A percentile compares a stretch with the other conserved stretches of the same genome.
Conservation (phyloP, 148 eudicot species). For the Rhododendron ferrugineum region DNA sequence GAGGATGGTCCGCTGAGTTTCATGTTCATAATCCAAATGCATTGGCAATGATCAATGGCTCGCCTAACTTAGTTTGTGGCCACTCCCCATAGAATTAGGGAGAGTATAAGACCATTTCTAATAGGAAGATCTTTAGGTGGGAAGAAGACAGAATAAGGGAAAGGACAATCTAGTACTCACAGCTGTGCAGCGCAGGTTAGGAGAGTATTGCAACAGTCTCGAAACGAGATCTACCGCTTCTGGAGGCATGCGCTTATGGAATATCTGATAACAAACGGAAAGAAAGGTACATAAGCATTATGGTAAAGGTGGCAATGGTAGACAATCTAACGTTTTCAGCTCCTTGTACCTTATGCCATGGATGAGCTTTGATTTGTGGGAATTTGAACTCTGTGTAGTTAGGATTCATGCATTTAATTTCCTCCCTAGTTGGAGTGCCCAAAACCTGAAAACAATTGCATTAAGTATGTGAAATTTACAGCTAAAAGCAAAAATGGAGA, state of each 20-base stretch:
- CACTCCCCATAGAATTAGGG: background rate
- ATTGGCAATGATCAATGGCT: background rate
- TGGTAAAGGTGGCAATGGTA: background rate
- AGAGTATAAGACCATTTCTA: background rate
- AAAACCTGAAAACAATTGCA: constrained; percentile 42
- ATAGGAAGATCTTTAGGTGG: background rate
- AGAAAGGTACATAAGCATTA: background rate
- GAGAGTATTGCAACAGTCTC: constrained; percentile 85
- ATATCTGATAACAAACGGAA: constrained; percentile 42
- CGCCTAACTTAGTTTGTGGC: background rate
- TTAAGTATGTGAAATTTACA: background rate
- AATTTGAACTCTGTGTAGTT: constrained; percentile 94
- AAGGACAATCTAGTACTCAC: constrained; percentile 29
- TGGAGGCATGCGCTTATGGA: constrained; percentile 90
- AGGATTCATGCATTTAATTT: constrained; percentile 95
- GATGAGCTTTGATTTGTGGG: constrained; percentile 96
- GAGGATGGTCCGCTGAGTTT: background rate
- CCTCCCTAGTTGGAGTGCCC: constrained; percentile 98
- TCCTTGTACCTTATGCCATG: constrained; percentile 86
- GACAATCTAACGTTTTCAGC: background rate
- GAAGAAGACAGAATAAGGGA: background rate
- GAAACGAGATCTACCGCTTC: constrained; percentile 95
- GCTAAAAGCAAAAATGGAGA: background rate
- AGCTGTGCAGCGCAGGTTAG: constrained; percentile 69
- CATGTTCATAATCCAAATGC: background rate